Percentiles rank a stretch among this genome's conserved stretches.
Evolutionary conservation across 768 basidiomycete genomes (phyloP).

Genomic region (Russula vinacea): DNA sequence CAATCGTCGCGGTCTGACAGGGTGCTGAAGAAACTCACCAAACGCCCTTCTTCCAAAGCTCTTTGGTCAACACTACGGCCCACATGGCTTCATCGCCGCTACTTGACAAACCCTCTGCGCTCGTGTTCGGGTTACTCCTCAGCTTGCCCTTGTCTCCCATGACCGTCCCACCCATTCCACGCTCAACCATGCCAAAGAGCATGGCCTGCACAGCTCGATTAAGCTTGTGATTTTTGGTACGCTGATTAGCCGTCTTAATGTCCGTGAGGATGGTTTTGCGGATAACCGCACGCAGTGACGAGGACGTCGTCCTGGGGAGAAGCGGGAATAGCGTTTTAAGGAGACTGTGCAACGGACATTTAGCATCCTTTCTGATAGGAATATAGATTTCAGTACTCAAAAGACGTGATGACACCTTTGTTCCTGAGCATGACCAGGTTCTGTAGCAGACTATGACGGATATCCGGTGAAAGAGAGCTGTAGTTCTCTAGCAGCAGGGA

Average conservation of each 20-base stretch:
- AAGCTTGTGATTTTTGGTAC: conserved; percentile 89
- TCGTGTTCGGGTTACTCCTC: conserved; percentile 42
- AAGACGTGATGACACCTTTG: conserved; percentile 86
- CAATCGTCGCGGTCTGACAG: neutral
- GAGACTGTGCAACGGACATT: conserved; percentile 51
- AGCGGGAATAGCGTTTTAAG: conserved; percentile 91
- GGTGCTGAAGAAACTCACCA: conserved; percentile 51
- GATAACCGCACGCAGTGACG: conserved; percentile 78
- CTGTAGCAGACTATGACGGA: conserved; percentile 80
- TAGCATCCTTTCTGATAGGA: neutral
- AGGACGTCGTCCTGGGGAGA: conserved; percentile 88
- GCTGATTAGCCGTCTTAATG: conserved; percentile 84
- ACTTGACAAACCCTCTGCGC: conserved; percentile 41
- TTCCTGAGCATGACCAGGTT: conserved; percentile 92
- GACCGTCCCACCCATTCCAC: conserved; percentile 80
- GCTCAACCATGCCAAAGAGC: conserved; percentile 94
- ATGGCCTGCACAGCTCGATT: conserved; percentile 95
- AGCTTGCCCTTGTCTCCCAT: conserved; percentile 80
- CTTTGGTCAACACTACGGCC: conserved; percentile 91
- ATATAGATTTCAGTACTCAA: conserved; percentile 60
- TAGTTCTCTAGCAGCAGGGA: conserved; percentile 76
- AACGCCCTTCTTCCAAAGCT: conserved; percentile 89
- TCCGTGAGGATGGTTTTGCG: conserved; percentile 92
- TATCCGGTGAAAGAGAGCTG: conserved; percentile 71
- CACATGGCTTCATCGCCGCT: conserved; percentile 91